Evolutionary conservation across 1,284 basidiomycete genomes (phyloP), one percentile per base, ranked within the genome.

Genomic region (Rhodotorula sp.): DNA sequence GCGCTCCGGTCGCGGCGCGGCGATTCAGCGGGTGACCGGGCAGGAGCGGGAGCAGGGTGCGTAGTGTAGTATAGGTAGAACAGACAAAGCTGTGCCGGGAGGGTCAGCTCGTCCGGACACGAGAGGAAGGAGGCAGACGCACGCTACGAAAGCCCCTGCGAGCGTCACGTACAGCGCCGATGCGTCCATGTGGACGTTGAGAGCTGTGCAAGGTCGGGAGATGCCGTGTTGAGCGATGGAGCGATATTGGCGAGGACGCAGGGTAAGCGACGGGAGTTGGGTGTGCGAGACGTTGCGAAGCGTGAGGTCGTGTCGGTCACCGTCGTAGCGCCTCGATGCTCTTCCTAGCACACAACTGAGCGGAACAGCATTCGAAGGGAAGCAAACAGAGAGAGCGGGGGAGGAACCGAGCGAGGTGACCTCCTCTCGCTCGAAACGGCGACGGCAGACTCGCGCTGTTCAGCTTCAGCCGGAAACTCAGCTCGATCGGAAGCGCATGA

Each of bases 31-130:
- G 69, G 55, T 74, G 68, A 17, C 44, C 41, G 0, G 68, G 62
- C 0, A 73, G 57, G 25, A 71, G 64, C 0, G 75, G 73, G 1
- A 76, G 65, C 17, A 76, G 71, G 2, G 69, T 75, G 15, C 73
- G 70, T 8, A 76, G 62, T 5, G 62, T 67, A 4, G 73, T 75
- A 41, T 72, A 76, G 8, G 60, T 61, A 17, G 70, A 66, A 56
- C 69, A 72, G 44, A 69, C 27, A 56, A 75, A 57, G 12, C 75
- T 76, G 69, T 9, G 44, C 13, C 2, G 6, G 2, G 17, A 15
- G 13, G 34, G 58, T 41, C 8, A 55, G 41, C 50, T 27, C 17
- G 32, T n/a, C 34, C 9, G 8, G 25, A 22, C 12, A 41, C 21
- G 15, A 5, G 27, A 5, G 29, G 25, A 32, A 7, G 29, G 25